Conservation (phyloP, 2,329 filamentous ascomycete genomes). For the Alternaria sp. region DNA sequence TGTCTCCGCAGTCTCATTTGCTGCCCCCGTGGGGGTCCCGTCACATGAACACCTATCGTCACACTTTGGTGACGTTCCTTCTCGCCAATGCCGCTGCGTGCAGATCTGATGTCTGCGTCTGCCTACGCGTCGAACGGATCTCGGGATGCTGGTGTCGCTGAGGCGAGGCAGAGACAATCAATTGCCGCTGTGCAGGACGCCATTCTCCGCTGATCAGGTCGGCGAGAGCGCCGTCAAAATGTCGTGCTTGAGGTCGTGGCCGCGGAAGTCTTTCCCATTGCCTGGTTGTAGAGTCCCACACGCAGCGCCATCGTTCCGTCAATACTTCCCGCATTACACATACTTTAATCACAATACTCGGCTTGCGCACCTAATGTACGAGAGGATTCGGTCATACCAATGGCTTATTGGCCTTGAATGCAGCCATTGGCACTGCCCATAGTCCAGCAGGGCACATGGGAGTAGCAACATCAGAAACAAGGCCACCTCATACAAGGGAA, state of each 20-base stretch:
- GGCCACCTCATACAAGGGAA: too few relatives aligned
- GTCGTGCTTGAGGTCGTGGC: conserved; percentile 17
- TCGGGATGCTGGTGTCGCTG: conserved; percentile 4
- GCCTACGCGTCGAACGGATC: conserved; percentile 11
- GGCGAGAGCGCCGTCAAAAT: conserved; percentile 12
- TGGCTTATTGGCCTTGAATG: conserved; percentile 7
- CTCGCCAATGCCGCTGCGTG: conserved; percentile 19
- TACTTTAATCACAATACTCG: background rate
- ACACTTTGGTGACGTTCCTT: conserved; percentile 20
- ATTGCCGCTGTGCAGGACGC: conserved; percentile 19
- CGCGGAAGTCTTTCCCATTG: conserved; percentile 18
- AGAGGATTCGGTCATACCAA: background rate
- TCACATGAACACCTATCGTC: conserved; percentile 29
- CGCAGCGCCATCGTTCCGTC: conserved; percentile 21
- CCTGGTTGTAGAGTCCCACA: conserved; percentile 15
- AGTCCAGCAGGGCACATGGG: background rate
- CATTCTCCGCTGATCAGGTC: conserved; percentile 11
- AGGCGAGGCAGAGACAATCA: conserved; percentile 6
- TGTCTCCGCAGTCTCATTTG: conserved; percentile 33
- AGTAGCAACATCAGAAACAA: background rate
- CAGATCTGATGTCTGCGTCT: conserved; percentile 22
- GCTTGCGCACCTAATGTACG: conserved; percentile 2
- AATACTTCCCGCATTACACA: conserved; percentile 25
- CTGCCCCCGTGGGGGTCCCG: conserved; percentile 33
- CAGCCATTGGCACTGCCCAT: background rate